Conservation (phyloP, 805 yeast species). For the Debaryomyces castellii region DNA sequence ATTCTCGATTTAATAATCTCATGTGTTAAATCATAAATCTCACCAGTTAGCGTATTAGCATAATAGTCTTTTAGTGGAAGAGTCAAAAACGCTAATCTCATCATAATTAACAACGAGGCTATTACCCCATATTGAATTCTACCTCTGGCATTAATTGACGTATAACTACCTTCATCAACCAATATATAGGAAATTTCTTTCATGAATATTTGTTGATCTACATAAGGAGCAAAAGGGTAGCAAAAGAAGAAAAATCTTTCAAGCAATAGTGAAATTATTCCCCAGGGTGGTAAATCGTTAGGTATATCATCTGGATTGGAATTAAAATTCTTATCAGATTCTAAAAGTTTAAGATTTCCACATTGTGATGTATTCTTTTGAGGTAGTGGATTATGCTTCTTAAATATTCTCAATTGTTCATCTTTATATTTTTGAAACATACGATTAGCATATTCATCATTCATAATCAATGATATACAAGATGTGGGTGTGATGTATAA, state of each 20-base stretch:
- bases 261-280: conserved; percentile 38
- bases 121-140: conserved; percentile 23
- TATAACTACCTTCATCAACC: no score
- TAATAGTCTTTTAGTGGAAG: conserved; percentile 18
- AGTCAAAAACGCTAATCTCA: conserved; percentile 43
- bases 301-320: no score
- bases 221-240: conserved; percentile 45
- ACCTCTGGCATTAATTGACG: neutral
- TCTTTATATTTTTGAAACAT: no score
- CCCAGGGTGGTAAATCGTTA: conserved; percentile 34
- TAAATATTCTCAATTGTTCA: no score
- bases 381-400: no score
- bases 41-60: neutral
- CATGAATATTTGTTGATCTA: conserved; percentile 47
- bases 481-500: no score
- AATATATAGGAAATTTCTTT: conserved; percentile 36
- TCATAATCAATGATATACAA: no score
- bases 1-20: conserved; percentile 11
- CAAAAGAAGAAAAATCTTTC: conserved; percentile 48
- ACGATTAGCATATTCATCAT: no score
- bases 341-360: no score
- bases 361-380: no score
- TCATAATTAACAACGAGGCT: conserved; percentile 33
- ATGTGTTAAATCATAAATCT: neutral
- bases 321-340: no score